These are phyloP conservation scores for Naganishia liquefaciens DNA, from an alignment of 1,284 basidiomycete species.

Conservation along the genomic window DNA sequence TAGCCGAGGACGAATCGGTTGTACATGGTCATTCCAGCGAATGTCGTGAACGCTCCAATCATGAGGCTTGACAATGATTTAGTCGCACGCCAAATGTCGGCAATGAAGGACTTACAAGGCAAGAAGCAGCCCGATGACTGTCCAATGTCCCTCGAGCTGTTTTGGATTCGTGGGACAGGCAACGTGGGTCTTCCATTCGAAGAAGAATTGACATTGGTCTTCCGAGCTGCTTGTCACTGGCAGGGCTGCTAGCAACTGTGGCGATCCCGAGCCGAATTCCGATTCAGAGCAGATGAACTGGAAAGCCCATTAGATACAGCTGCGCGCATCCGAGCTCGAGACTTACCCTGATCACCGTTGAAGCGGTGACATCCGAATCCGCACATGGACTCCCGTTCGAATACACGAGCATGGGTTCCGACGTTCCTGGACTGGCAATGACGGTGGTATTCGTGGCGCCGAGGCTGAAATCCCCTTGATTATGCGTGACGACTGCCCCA, in stretches of 20 bases:
- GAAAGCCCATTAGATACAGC: conserved; percentile 5
- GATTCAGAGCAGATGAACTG: conserved; percentile 50
- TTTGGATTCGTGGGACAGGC: conserved; percentile 50
- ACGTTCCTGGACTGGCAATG: conserved; percentile 9
- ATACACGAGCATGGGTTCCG: conserved; percentile 19
- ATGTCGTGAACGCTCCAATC: conserved; percentile 50
- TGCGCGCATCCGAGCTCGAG: neutral
- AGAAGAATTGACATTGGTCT: conserved; percentile 51
- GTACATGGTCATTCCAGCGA: conserved; percentile 50
- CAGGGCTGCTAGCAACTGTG: conserved; percentile 46
- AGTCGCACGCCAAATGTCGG: neutral
- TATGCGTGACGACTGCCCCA: conserved; percentile 44
- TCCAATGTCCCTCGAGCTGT: conserved; percentile 37
- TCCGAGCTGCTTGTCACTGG: conserved; percentile 41
- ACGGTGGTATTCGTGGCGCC: conserved; percentile 39
- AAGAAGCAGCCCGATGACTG: conserved; percentile 45
- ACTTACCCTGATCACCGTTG: conserved; percentile 14
- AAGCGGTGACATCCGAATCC: conserved; percentile 3
- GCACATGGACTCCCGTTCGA: conserved; percentile 17
- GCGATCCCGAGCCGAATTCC: conserved; percentile 47
- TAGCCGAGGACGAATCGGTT: conserved; percentile 49
- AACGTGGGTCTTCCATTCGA: conserved; percentile 53
- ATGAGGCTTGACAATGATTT: conserved; percentile 37
- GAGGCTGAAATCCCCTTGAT: conserved; percentile 47
- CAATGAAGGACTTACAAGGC: conserved; percentile 41